Evolutionary conservation across 352 stramenopile species (phyloP).

Genomic region (Pythium guiyangense): DNA sequence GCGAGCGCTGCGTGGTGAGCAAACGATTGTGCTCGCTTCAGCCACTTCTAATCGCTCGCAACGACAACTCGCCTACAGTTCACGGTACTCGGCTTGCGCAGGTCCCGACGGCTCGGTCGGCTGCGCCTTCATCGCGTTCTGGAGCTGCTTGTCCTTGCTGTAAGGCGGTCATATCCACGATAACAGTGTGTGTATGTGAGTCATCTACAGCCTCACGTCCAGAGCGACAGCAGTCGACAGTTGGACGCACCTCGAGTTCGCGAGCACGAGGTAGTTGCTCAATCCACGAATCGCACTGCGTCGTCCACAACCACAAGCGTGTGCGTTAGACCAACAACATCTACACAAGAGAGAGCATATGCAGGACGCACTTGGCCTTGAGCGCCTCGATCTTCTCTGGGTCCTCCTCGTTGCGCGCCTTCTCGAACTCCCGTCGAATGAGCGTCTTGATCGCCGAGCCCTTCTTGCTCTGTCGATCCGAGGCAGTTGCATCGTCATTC

Average conservation of each 20-base stretch:
- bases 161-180: not conserved
- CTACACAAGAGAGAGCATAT: not conserved
- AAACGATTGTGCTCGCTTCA: too few relatives aligned
- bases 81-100: constrained; percentile 73
- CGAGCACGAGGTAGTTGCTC: constrained; percentile 87
- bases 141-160: constrained; percentile 84
- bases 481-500: too few relatives aligned
- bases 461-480: constrained; percentile 85
- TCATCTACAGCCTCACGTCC: not conserved
- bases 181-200: not conserved
- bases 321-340: not conserved
- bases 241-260: constrained; percentile 67
- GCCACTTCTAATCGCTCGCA: not conserved
- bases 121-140: constrained; percentile 72
- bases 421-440: constrained; percentile 78
- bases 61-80: constrained; percentile 34
- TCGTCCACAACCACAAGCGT: not conserved
- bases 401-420: constrained; percentile 70
- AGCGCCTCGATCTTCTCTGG: constrained; percentile 77
- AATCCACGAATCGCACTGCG: constrained; percentile 68
- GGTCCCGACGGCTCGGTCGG: constrained; percentile 30
- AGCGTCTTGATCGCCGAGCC: constrained; percentile 65
- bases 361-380: constrained; percentile 69
- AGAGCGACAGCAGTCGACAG: not conserved
- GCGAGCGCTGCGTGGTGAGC: too few relatives aligned